Base-by-base conservation (phyloP, 2,329 filamentous ascomycete species). In the Coniochaeta sp. region DNA sequence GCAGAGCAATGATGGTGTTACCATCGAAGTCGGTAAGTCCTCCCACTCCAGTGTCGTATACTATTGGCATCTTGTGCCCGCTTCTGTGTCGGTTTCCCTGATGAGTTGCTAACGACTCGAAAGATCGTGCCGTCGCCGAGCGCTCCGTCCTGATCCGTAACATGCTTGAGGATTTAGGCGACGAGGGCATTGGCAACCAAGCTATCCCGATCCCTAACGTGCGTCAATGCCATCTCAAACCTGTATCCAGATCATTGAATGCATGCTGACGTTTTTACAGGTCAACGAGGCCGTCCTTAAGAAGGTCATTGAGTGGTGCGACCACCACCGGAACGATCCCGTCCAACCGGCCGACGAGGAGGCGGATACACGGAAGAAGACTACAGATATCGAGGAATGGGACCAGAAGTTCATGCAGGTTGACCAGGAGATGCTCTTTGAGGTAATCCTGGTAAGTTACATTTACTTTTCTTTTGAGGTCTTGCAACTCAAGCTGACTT, bases 321-420 rank as follows among this genome's bases (percentile, higher is more conserved):
- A 90, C 65, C 91, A 97, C 74, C 95, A 99, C 84, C 90, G 90
- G 75, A 86, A 87, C 74, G 95, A 99, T 71, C 91, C 95, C 42
- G 82, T 87, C n/a, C 84, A 87, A 64, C 81, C 88, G 59, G 85
- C 87, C 69, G 93, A 98, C 64, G 95, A 96, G 62, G 92, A 99
- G 69, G 89, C 89, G 63, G 93, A 98, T 70, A 92, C 88, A 57
- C 91, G 95, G 68, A 97, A 97, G 83, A 97, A 96, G 86, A 96
- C 93, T 1, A 98, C 95, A 55, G 95, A 99, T 69, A 99, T 99
- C 66, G 95, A 98, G 62, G 95, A 99, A 77, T 99, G 95, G 95
- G 95, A 99, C 69, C 93, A 98, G 77, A 99, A 99, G 79, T 99
- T 98, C 77, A 98, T 99, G 95, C 93, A 98, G 77, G 95, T 99